These are phyloP conservation scores for Helminthosporium solani DNA, from an alignment of 2,329 filamentous ascomycete genomes.

Conservation along the genomic window DNA sequence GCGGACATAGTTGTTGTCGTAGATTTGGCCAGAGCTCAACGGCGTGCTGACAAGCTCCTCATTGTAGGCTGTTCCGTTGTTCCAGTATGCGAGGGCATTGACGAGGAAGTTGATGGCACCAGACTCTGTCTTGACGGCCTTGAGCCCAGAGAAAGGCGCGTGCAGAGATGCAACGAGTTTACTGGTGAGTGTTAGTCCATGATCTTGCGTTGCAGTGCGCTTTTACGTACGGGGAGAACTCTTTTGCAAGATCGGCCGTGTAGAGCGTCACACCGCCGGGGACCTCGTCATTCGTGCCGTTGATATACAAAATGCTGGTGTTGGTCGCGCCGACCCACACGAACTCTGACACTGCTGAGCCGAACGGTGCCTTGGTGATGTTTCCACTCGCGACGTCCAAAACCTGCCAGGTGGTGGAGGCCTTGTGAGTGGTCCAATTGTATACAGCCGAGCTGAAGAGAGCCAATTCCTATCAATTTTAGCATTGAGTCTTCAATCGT, in stretches of 20 bases:
- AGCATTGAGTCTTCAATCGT: background rate
- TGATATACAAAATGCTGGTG: constrained; percentile 63
- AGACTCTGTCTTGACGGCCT: constrained; percentile 44
- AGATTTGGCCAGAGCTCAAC: constrained; percentile 66
- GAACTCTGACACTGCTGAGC: constrained; percentile 34
- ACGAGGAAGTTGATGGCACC: constrained; percentile 50
- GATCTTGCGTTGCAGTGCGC: no score
- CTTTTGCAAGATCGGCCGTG: constrained; percentile 31
- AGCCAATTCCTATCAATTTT: constrained; percentile 26
- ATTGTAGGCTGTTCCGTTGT: constrained; percentile 70
- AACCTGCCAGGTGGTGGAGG: constrained; percentile 52
- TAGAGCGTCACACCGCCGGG: constrained; percentile 39
- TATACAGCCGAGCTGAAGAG: constrained; percentile 38
- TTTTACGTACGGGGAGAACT: constrained; percentile 26
- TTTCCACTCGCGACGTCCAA: constrained; percentile 34
- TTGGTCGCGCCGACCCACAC: constrained; percentile 36
- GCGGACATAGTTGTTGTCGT: constrained; percentile 72
- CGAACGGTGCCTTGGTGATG: constrained; percentile 35
- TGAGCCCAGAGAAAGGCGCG: constrained; percentile 53
- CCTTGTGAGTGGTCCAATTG: constrained; percentile 38
- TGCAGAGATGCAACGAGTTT: constrained; percentile 43
- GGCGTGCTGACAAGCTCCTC: constrained; percentile 59
- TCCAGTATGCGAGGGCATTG: constrained; percentile 60
- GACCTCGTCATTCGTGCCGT: constrained; percentile 60
- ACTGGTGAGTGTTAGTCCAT: constrained; percentile 11